Evolutionary conservation across 306 rosid genomes (phyloP).

Genomic region (Pachyrhizus erosus): DNA sequence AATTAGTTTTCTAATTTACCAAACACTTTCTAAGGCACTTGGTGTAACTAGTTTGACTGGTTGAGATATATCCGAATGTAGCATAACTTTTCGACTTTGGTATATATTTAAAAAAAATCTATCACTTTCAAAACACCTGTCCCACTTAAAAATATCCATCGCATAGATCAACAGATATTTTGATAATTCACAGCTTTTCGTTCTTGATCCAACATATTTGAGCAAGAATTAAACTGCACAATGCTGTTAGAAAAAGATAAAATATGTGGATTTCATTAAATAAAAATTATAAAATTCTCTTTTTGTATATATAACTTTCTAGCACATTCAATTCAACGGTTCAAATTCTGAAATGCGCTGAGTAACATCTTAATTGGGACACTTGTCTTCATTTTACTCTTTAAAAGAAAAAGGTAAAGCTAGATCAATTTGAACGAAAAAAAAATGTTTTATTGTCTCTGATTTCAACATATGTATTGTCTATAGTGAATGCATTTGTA

Average conservation of each 20-base stretch:
- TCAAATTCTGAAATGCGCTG: not conserved
- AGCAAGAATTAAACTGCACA: not conserved
- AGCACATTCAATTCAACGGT: not conserved
- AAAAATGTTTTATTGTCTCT: not conserved
- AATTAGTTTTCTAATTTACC: not conserved
- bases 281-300: not conserved
- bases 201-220: not conserved
- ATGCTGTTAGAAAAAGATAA: not conserved
- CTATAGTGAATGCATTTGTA: not conserved
- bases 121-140: not conserved
- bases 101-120: not conserved
- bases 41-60: not conserved
- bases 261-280: not conserved
- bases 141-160: not conserved
- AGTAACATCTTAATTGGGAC: not conserved
- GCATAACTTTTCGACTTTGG: not conserved
- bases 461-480: not conserved
- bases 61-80: not conserved
- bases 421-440: not conserved
- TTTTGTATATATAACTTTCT: not conserved
- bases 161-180: not conserved
- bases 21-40: not conserved
- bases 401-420: not conserved
- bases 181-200: not conserved
- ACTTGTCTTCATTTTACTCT: not conserved